These are phyloP conservation scores for Epichloe typhina DNA, from an alignment of 2,329 filamentous ascomycete species.

Conservation along the genomic window DNA sequence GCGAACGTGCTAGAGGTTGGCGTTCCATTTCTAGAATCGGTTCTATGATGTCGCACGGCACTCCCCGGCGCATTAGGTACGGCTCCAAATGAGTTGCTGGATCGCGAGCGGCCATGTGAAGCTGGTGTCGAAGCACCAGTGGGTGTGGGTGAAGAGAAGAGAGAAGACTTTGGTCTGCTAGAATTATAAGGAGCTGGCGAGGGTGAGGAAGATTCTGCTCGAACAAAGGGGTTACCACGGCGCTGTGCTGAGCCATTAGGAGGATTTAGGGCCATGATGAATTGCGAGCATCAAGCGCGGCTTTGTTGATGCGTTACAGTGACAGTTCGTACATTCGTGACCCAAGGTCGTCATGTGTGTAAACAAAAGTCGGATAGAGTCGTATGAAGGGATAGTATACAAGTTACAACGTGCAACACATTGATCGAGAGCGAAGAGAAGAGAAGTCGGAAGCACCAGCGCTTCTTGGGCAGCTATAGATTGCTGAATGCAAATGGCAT, in stretches of 20 bases:
- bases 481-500: constrained; percentile 14
- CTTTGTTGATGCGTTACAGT: constrained; percentile 3
- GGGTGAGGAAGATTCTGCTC: constrained; percentile 39
- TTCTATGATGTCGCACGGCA: constrained; percentile 28
- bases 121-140: constrained; percentile 26
- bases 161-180: constrained; percentile 60
- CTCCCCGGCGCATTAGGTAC: constrained; percentile 24
- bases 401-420: neutral
- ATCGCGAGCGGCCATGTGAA: constrained; percentile 56
- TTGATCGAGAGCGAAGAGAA: constrained; percentile 3
- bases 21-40: constrained; percentile 51
- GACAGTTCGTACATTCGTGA: neutral
- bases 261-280: constrained; percentile 22
- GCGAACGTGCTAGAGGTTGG: constrained; percentile 74
- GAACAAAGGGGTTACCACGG: constrained; percentile 69
- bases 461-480: constrained; percentile 11
- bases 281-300: constrained; percentile 11
- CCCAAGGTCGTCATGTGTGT: constrained; percentile 6
- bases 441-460: constrained; percentile 13
- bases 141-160: constrained; percentile 47
- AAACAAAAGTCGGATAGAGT: constrained; percentile 12
- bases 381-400: neutral
- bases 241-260: constrained; percentile 41
- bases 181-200: constrained; percentile 41
- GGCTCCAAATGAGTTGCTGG: constrained; percentile 40